Conservation (phyloP, 768 basidiomycete genomes). For the Amanita molliuscula region DNA sequence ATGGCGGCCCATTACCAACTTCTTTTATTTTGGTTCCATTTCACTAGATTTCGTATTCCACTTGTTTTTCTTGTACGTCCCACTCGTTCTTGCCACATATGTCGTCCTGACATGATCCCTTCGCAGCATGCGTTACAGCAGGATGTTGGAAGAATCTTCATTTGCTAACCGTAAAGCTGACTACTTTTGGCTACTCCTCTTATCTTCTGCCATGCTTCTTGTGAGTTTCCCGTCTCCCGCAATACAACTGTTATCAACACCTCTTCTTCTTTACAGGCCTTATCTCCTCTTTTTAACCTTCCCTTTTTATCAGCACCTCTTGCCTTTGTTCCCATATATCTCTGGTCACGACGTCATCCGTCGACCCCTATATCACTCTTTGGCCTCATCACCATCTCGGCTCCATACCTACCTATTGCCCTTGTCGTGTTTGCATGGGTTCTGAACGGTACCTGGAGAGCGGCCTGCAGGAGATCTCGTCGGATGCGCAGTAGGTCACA, state of each 20-base stretch:
- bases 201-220: conserved; percentile 78
- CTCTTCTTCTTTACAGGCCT: conserved; percentile 29
- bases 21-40: conserved; percentile 93
- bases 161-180: conserved; percentile 88
- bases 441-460: conserved; percentile 74
- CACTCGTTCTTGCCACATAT: neutral
- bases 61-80: conserved; percentile 91
- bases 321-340: conserved; percentile 92
- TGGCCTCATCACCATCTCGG: conserved; percentile 88
- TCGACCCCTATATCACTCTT: conserved; percentile 94
- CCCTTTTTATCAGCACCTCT: conserved; percentile 91
- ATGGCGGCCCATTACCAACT: conserved; percentile 85
- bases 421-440: conserved; percentile 84
- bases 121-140: conserved; percentile 56
- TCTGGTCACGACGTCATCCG: conserved; percentile 94
- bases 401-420: conserved; percentile 89
- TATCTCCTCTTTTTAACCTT: conserved; percentile 84
- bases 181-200: conserved; percentile 88
- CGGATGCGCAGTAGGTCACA: conserved; percentile 81
- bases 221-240: conserved; percentile 23
- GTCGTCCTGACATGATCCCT: neutral
- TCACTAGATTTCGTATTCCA: conserved; percentile 95
- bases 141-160: conserved; percentile 94
- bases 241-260: neutral
- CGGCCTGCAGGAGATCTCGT: conserved; percentile 73